These are phyloP conservation scores for Saccharomycopsis microspora DNA, from an alignment of 805 yeast genomes.

Conservation along the genomic window DNA sequence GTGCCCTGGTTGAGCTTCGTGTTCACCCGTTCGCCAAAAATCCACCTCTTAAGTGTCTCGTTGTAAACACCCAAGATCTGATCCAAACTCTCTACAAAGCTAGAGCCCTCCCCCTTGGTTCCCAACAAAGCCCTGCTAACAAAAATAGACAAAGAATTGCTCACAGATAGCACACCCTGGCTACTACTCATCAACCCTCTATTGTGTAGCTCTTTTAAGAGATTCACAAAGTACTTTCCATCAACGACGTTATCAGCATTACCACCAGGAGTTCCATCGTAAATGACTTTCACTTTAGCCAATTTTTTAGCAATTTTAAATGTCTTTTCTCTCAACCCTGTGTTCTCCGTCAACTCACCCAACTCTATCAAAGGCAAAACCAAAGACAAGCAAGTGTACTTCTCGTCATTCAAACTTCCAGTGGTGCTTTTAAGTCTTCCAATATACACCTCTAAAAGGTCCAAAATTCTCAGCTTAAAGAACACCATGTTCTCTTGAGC, in stretches of 20 bases:
- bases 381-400: constrained; percentile 25
- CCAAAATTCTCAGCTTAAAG: constrained; percentile 70
- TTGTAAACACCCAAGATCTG: constrained; percentile 46
- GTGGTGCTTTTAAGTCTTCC: constrained; percentile 27
- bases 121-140: constrained; percentile 17
- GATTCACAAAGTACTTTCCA: constrained; percentile 19
- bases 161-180: constrained; percentile 53
- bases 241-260: constrained; percentile 16
- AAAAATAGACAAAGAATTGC: constrained; percentile 40
- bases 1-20: constrained; percentile 37
- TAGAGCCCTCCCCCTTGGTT: too few relatives aligned
- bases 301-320: constrained; percentile 59
- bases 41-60: constrained; percentile 51
- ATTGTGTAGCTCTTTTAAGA: constrained; percentile 24
- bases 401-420: constrained; percentile 19
- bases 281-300: constrained; percentile 33
- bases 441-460: constrained; percentile 56
- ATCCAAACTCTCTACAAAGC: constrained; percentile 23
- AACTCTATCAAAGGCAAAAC: constrained; percentile 47
- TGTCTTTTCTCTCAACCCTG: constrained; percentile 60
- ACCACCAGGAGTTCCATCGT: constrained; percentile 1
- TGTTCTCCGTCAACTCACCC: constrained; percentile 59
- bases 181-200: constrained; percentile 28
- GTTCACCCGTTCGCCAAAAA: constrained; percentile 24
- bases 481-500: constrained; percentile 73